phyloP scores from a whole-genome alignment of 164 flowering plant species.

The Chimonanthus praecox region DNA sequence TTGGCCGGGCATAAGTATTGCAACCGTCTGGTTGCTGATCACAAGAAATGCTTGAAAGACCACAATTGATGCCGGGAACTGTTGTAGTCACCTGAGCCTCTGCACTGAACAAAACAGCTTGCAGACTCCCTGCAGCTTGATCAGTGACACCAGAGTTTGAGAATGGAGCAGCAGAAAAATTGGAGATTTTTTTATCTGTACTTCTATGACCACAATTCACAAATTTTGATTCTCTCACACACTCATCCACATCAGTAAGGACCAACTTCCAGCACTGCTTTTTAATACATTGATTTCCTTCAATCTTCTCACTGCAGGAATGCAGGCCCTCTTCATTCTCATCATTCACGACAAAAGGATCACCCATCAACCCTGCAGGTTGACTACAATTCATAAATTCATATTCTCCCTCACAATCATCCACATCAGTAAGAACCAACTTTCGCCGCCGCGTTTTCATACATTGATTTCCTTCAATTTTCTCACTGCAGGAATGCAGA shows the following conservation, averaged over 20 bases:
- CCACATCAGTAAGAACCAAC: slow-evolving; percentile 5
- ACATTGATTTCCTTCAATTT: slow-evolving; percentile 8
- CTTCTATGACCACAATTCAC: background rate
- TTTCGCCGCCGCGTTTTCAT: slow-evolving; percentile 9
- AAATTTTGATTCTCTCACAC: slow-evolving; percentile 12
- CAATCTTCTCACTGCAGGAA: slow-evolving; percentile 2
- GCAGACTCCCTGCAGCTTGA: background rate
- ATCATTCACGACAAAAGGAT: background rate
- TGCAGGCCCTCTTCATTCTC: background rate
- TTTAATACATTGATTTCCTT: slow-evolving; percentile 8
- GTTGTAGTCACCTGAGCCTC: background rate
- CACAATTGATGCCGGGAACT: background rate
- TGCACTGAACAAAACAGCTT: background rate
- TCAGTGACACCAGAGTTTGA: background rate
- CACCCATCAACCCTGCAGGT: background rate
- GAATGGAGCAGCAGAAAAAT: slow-evolving; percentile 1
- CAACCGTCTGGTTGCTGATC: background rate
- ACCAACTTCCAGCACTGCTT: slow-evolving; percentile 9
- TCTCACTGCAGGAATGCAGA: background rate
- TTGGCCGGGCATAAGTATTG: slow-evolving; percentile 29
- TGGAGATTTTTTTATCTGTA: background rate
- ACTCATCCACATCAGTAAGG: slow-evolving; percentile 3
- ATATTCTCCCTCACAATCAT: slow-evolving; percentile 12
- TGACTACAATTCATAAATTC: background rate
- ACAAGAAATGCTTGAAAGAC: background rate